Conservation (phyloP, 345 rosid genomes). For the Salix udensis region DNA sequence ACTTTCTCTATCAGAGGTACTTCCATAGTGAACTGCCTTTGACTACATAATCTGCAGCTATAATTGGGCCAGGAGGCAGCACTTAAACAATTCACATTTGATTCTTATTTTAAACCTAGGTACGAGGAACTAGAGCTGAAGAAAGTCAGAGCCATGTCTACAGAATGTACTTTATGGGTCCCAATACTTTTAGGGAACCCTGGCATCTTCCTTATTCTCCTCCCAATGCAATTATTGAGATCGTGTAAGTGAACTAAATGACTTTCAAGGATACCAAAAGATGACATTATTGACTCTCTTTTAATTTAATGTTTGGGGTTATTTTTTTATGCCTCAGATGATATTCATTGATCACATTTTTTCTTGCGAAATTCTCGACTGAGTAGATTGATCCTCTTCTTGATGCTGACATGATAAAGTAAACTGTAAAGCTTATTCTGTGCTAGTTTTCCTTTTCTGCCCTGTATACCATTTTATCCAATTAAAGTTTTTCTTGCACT, state of each 20-base stretch:
- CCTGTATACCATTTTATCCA: not conserved
- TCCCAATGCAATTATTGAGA: constrained; percentile 81
- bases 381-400: not conserved
- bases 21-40: not conserved
- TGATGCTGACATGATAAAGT: not conserved
- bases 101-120: constrained; percentile 42
- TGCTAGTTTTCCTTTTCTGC: not conserved
- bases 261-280: not conserved
- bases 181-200: constrained; percentile 92
- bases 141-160: constrained; percentile 93
- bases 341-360: not conserved
- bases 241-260: constrained; percentile 66
- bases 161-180: constrained; percentile 97
- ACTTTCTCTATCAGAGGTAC: constrained; percentile 88
- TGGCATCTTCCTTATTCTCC: constrained; percentile 98
- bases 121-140: constrained; percentile 83
- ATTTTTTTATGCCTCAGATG: not conserved
- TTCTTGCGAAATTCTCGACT: not conserved
- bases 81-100: constrained; percentile 12
- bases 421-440: not conserved
- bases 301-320: constrained; percentile 14
- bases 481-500: not conserved
- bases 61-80: not conserved
- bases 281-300: constrained; percentile 14
- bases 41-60: constrained; percentile 6